Evolutionary conservation across 495 filamentous ascomycete genomes (phyloP), one percentile per base, ranked within the genome.

Genomic region (Niebla homalea): DNA sequence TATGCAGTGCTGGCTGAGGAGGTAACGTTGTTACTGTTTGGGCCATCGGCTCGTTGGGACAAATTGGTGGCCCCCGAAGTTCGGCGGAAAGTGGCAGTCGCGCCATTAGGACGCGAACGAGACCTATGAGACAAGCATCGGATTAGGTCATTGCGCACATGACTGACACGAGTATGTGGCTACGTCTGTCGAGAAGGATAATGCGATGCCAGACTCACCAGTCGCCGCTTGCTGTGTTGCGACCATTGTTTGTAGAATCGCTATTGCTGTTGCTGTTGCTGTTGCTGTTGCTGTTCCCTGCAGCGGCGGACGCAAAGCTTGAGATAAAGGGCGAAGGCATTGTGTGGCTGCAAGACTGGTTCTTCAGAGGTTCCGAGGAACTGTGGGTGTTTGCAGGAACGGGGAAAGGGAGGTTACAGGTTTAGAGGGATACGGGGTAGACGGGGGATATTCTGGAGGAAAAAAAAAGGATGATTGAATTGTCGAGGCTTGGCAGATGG

Each of bases 41-140:
- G 73, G 56, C 63, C 62, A 43, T 77, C 74, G 51, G 68, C 67
- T 46, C 60, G 67, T 51, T 74, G 68, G 44, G 73, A 74, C 60
- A 68, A 67, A 60, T 76, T 79, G 29, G 77, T 80, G 52, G 81
- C 79, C 53, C 81, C 75, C 53, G 88, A 92, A 21, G 85, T 72
- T 53, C 89, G 83, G 50, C 89, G 86, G 65, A 94, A 88, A 51
- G 88, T 93, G 50, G 89, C 78, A 38, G 86, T 89, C 51, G 77
- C 76, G 64, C 86, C 87, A 62, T 92, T 92, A 47, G 81, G 74
- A 64, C 79, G 77, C 58, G 71, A 64, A 61, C 79, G 80, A 61
- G 78, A 67, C 79, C 80, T 83, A 46, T 15, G 36, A 32, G 14
- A 22, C 3, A 52, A 55, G 40, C 35, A 35, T 37, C 38, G 36